Evolutionary conservation across 129 eudicot genomes (phyloP).

Genomic region (Rutidosis leptorrhynchoides): DNA sequence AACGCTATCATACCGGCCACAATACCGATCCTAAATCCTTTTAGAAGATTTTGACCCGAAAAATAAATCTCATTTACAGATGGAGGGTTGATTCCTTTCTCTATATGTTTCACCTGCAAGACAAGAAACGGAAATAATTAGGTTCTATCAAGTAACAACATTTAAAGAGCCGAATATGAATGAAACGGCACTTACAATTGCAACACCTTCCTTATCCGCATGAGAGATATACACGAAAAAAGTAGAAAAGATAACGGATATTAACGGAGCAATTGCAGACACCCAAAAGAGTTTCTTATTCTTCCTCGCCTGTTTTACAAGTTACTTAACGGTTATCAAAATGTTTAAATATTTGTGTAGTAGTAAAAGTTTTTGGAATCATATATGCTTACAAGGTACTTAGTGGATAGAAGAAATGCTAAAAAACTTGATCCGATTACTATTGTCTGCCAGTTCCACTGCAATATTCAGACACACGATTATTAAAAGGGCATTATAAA

Average conservation of each 20-base stretch:
- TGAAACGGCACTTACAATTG: constrained; percentile 54
- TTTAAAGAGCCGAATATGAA: not conserved
- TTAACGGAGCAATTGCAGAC: constrained; percentile 72
- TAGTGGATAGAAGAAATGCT: constrained; percentile 59
- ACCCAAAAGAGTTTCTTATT: constrained; percentile 81
- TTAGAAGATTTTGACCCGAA: constrained; percentile 52
- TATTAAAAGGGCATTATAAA: constrained; percentile 3
- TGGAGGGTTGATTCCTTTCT: constrained; percentile 65
- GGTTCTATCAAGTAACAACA: not conserved
- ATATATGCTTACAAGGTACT: constrained; percentile 57
- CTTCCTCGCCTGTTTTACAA: constrained; percentile 58
- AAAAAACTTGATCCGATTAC: constrained; percentile 70
- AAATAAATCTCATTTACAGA: constrained; percentile 57
- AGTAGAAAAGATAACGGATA: constrained; percentile 67
- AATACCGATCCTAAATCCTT: constrained; percentile 58
- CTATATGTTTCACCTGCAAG: constrained; percentile 52
- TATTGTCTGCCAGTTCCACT: constrained; percentile 99
- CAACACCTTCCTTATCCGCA: constrained; percentile 73
- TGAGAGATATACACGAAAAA: constrained; percentile 66
- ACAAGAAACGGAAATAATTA: constrained; percentile 1
- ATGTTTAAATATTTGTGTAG: not conserved
- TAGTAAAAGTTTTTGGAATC: constrained; percentile 5
- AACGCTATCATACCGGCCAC: constrained; percentile 75
- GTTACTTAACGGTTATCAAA: constrained; percentile 13
- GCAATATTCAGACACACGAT: constrained; percentile 23